Base-by-base conservation (phyloP, 2,329 filamentous ascomycete species). In the Fusarium verrucosum region DNA sequence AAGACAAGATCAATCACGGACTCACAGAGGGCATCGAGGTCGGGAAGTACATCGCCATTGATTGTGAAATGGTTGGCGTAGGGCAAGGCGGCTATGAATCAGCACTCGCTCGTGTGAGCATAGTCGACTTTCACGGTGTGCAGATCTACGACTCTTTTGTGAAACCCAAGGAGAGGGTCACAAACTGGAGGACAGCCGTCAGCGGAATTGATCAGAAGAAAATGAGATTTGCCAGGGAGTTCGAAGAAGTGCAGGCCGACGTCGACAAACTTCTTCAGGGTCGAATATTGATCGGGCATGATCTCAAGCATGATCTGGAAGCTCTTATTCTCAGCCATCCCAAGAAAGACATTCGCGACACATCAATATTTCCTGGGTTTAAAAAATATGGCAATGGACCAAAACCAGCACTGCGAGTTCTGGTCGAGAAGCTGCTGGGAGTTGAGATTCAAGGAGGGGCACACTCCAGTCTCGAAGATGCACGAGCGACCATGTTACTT, bases 51-150 rank as follows among this genome's bases (percentile, higher is more conserved):
- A 80, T 99, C 37, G 91, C 92, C 19, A 87, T 99, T 42, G 95
- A 99, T 80, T 99, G 95, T 77, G 95, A 99, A 79, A 99, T 99
- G 95, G 95, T 99, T 23, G 95, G 94, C 43, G 87, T 96, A 13
- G 91, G 90, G 0, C 85, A 86, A 1, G 87, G 87, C 46, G 85
- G 87, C 20, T 83, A 89, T 65, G 85, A 88, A 73, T 93, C 92
- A 32, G 88, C 88, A 1, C 85, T 99, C 40, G 95, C 95, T 2
- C 87, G 95, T 42, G 92, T 94, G 52, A 96, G 92, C 73, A 81
- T 96, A 16, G 94, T 97, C 68, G 96, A 98, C 77, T 99, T 94
- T 77, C 92, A 97, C 74, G 94, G 94, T 17, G 86, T 90, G 25
- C 92, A 97, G 76, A 81, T 99, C 41, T 97, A 98, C 83, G 95